Base-by-base conservation (phyloP, 805 yeast species). In the Yarrowia deformans region DNA sequence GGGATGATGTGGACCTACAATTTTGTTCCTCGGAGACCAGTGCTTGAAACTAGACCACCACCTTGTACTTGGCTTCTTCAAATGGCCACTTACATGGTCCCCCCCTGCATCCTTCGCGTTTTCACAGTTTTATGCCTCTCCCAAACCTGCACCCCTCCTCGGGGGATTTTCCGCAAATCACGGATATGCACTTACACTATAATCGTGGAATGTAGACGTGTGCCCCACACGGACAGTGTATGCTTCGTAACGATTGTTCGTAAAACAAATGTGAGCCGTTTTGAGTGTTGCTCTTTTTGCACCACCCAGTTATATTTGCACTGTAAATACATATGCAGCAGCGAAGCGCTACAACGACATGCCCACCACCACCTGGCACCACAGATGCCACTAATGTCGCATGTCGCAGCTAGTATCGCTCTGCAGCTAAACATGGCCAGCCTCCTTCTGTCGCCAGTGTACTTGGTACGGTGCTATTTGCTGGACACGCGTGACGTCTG, bases 121-220 rank as follows among this genome's bases (percentile, higher is more conserved):
- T n/a, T 35, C 56, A 34, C n/a, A n/a, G 9, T 34, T 52, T 3
- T 12, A 7, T 5, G 14, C 12, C 37, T 49, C 16, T n/a, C 14
- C 42, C 16, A 12, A 35, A n/a, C 10, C 32, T 37, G 45, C 45
- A 54, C 45, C 45, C 60, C 42, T 49, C 45, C 61, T 55, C 48
- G 48, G 48, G 63, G 46, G 63, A 56, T 56, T 40, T 56, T 56
- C 63, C 63, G 63, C 63, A 42, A 56, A 56, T 56, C 63, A 40
- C 63, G 63, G 63, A 56, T 56, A 56, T 56, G 63, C 63, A 56
- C 63, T 1, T 56, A 56, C 63, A 56, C 48, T 40, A 19, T 40
- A 56, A 56, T 56, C 18, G 60, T 39, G 60, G 60, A 54, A 54
- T 54, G 60, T 54, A 13, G 43, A 37, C 39, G 29, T 52, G 58